Percentiles rank a stretch among this genome's conserved stretches.
Conservation (phyloP, 257 asterid genomes). For the Scutellaria minor region DNA sequence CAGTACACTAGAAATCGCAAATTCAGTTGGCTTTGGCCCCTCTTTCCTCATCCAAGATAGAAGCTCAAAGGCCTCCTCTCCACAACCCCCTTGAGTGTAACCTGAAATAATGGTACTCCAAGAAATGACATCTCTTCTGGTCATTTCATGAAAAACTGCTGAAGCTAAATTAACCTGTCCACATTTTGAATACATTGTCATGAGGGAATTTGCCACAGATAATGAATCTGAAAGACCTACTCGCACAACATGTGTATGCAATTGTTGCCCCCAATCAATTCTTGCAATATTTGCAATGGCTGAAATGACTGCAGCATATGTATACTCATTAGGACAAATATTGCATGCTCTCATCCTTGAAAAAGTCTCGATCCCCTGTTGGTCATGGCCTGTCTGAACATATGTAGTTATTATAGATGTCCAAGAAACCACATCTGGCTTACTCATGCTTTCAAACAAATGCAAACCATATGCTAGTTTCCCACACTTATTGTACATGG, state of each 20-base stretch:
- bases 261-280: conserved; percentile 74
- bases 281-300: conserved; percentile 69
- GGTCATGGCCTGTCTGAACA: conserved; percentile 68
- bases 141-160: conserved; percentile 56
- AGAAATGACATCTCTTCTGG: conserved; percentile 68
- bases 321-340: conserved; percentile 72
- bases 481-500: conserved; percentile 90
- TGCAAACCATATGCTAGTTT: conserved; percentile 58
- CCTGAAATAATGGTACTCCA: conserved; percentile 94
- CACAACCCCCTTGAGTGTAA: conserved; percentile 73
- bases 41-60: conserved; percentile 76
- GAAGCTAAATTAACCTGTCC: conserved; percentile 56
- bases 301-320: conserved; percentile 78
- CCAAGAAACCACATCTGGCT: conserved; percentile 90
- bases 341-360: conserved; percentile 60
- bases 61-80: conserved; percentile 74
- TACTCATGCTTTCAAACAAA: conserved; percentile 64
- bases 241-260: conserved; percentile 69
- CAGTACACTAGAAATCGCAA: conserved; percentile 72
- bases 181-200: conserved; percentile 80
- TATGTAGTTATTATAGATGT: conserved; percentile 68
- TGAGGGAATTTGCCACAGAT: conserved; percentile 78
- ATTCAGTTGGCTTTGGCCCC: conserved; percentile 86
- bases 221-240: conserved; percentile 57
- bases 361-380: conserved; percentile 62